Conservation (phyloP, 2,329 filamentous ascomycete genomes). For the Cryphonectria nitschkei region DNA sequence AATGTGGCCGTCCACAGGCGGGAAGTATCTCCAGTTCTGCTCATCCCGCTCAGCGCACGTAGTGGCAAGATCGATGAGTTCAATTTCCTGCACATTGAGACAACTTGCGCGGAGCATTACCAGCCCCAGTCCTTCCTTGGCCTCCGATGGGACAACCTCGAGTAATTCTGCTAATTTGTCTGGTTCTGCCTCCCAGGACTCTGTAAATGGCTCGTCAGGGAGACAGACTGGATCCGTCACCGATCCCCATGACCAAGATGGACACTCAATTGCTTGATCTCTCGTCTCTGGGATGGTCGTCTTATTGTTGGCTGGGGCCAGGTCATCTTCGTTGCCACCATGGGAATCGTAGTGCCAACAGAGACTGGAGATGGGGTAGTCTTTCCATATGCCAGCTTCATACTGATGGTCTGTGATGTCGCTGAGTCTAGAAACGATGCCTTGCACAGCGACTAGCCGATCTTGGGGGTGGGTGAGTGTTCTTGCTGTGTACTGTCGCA, state of each 20-base stretch:
- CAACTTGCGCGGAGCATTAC: neutral
- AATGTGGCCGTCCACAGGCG: neutral
- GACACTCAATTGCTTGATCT: neutral
- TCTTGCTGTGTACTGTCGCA: constrained; percentile 7
- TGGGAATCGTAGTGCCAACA: constrained; percentile 4
- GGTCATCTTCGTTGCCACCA: neutral
- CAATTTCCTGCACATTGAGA: neutral
- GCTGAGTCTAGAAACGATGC: neutral
- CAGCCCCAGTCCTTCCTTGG: neutral
- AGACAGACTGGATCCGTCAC: constrained; percentile 1
- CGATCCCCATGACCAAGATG: neutral
- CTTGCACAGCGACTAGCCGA: neutral
- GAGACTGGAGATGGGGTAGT: constrained; percentile 1
- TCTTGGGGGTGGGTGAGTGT: neutral
- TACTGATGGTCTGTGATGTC: neutral
- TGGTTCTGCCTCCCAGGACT: neutral
- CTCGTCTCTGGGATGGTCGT: neutral
- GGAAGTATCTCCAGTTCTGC: neutral
- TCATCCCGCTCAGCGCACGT: neutral
- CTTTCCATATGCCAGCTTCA: neutral
- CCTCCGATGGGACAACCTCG: neutral
- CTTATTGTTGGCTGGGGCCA: neutral
- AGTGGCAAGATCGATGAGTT: neutral
- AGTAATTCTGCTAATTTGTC: neutral
- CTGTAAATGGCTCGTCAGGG: neutral